phyloP scores from a whole-genome alignment of 495 filamentous ascomycete species.

The Penicillium verhagenii region DNA sequence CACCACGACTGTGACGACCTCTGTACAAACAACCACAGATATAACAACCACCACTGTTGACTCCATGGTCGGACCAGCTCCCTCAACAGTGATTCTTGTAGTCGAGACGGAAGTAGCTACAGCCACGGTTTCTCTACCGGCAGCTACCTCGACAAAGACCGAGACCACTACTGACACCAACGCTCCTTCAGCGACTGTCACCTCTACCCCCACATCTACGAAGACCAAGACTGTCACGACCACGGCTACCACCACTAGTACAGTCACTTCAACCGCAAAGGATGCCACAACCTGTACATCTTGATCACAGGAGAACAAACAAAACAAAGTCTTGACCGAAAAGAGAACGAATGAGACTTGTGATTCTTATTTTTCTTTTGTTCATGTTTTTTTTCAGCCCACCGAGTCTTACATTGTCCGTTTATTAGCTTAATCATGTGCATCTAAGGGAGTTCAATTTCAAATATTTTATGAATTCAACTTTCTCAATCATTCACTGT shows the following conservation, averaged over 20 bases:
- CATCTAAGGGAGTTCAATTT: too few relatives aligned
- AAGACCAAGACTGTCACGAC: conserved; percentile 3
- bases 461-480: too few relatives aligned
- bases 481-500: too few relatives aligned
- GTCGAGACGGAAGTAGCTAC: background rate
- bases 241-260: background rate
- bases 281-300: conserved; percentile 2
- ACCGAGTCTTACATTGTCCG: too few relatives aligned
- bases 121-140: background rate
- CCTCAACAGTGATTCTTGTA: background rate
- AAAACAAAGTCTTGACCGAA: background rate
- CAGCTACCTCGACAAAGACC: background rate
- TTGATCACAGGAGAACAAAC: background rate
- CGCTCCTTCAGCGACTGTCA: conserved; percentile 1
- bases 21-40: background rate
- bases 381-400: too few relatives aligned
- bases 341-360: too few relatives aligned
- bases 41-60: background rate
- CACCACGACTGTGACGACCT: background rate
- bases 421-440: too few relatives aligned
- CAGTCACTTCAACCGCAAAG: background rate
- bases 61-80: background rate
- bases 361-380: background rate
- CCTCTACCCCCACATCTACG: background rate
- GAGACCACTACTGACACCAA: background rate